Evolutionary conservation across 768 basidiomycete species (phyloP).

Genomic region (Phaeolepiota aurea): DNA sequence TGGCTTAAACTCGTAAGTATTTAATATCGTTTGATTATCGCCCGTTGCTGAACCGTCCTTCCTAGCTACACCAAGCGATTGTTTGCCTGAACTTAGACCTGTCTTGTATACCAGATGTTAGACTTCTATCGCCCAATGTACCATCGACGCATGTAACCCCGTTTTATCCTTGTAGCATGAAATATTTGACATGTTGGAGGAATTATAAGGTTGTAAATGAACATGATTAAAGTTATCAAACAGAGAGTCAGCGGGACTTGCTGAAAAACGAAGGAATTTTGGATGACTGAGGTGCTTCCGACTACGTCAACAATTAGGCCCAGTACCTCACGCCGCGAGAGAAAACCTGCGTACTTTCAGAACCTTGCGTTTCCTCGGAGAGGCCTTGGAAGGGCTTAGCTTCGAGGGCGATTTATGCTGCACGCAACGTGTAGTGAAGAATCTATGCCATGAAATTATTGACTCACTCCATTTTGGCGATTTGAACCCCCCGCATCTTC

Average conservation of each 20-base stretch:
- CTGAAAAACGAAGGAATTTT: constrained; percentile 3
- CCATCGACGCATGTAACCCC: too few relatives aligned
- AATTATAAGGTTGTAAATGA: too few relatives aligned
- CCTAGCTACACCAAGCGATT: constrained; percentile 30
- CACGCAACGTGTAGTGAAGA: too few relatives aligned
- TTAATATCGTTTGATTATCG: constrained; percentile 6
- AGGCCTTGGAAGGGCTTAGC: neutral
- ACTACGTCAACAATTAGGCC: neutral
- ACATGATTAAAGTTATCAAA: too few relatives aligned
- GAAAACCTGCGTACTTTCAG: neutral
- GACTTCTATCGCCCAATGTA: too few relatives aligned
- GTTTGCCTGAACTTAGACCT: constrained; percentile 19
- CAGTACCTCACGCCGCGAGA: neutral
- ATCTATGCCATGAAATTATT: neutral
- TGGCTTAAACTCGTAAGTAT: constrained; percentile 84
- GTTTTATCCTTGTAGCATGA: too few relatives aligned
- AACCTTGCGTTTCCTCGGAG: constrained; percentile 1
- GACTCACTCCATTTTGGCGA: neutral
- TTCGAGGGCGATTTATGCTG: neutral
- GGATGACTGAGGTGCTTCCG: neutral
- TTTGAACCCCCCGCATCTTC: neutral
- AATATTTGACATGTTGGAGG: neutral
- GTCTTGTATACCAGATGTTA: too few relatives aligned
- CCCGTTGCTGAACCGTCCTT: constrained; percentile 4
- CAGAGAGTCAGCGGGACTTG: too few relatives aligned